phyloP scores from a whole-genome alignment of 345 rosid species.

The Syzygium aromaticum region DNA sequence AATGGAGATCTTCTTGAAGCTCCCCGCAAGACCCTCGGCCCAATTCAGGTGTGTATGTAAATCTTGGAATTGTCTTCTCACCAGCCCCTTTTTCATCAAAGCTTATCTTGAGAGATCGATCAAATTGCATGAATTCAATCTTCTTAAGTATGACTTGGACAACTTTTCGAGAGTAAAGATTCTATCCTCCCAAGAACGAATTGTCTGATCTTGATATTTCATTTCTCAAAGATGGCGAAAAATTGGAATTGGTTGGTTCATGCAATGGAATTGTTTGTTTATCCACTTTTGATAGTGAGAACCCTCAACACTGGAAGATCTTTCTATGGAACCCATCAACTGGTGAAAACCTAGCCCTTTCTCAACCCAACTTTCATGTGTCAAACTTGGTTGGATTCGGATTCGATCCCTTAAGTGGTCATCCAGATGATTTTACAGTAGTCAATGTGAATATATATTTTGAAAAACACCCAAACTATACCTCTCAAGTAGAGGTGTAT shows the following conservation, averaged over 20 bases:
- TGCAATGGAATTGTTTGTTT: not conserved
- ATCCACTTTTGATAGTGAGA: not conserved
- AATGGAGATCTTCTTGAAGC: not conserved
- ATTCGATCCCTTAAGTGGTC: not conserved
- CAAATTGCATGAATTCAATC: not conserved
- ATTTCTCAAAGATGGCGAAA: not conserved
- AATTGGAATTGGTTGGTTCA: not conserved
- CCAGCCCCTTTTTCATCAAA: not conserved
- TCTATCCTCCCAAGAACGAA: not conserved
- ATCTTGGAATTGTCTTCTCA: not conserved
- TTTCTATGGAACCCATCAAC: not conserved
- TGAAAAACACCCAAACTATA: not conserved
- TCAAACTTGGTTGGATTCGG: not conserved
- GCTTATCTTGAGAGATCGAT: not conserved
- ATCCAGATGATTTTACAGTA: not conserved
- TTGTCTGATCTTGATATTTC: not conserved
- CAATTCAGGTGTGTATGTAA: not conserved
- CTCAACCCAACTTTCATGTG: not conserved
- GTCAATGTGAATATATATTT: not conserved
- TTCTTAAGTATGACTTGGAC: not conserved
- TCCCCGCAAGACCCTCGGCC: not conserved
- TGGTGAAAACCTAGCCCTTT: not conserved
- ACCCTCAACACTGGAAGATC: not conserved
- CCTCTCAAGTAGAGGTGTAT: not conserved
- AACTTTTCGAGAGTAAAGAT: not conserved